Evolutionary conservation across 2,329 filamentous ascomycete species (phyloP).

Genomic region (Curvularia verruculosa): DNA sequence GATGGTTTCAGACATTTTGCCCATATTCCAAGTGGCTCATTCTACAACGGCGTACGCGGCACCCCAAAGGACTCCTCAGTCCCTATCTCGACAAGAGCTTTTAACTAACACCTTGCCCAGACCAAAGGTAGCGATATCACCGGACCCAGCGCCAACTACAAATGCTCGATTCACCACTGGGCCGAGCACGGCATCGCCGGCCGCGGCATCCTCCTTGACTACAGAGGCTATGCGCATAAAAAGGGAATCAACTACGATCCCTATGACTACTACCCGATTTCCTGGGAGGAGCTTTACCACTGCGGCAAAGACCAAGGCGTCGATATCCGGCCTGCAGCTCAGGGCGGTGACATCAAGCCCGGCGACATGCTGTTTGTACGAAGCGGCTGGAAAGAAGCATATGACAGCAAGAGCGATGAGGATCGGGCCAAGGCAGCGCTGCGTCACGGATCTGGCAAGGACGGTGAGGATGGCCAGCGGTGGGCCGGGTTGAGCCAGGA

Average conservation of each 20-base stretch:
- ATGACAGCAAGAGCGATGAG: conserved; percentile 54
- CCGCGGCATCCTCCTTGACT: conserved; percentile 54
- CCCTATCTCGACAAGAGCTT: neutral
- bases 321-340: conserved; percentile 62
- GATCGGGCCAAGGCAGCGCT: conserved; percentile 46
- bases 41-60: conserved; percentile 49
- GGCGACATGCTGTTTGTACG: conserved; percentile 72
- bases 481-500: conserved; percentile 62
- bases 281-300: conserved; percentile 58
- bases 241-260: conserved; percentile 53
- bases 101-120: conserved; percentile 10
- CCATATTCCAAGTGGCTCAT: conserved; percentile 47
- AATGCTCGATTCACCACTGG: conserved; percentile 55
- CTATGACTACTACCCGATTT: conserved; percentile 51
- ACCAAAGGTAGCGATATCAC: conserved; percentile 51
- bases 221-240: conserved; percentile 50
- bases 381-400: conserved; percentile 66
- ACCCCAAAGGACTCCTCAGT: neutral
- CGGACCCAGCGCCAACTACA: conserved; percentile 50
- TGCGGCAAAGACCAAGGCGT: conserved; percentile 66
- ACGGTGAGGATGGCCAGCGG: conserved; percentile 47
- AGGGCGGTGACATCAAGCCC: conserved; percentile 61
- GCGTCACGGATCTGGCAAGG: conserved; percentile 53
- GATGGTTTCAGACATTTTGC: conserved; percentile 56
- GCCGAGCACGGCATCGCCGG: conserved; percentile 54